phyloP scores from a whole-genome alignment of 805 yeast genomes.

The Metschnikowia continentalis region DNA sequence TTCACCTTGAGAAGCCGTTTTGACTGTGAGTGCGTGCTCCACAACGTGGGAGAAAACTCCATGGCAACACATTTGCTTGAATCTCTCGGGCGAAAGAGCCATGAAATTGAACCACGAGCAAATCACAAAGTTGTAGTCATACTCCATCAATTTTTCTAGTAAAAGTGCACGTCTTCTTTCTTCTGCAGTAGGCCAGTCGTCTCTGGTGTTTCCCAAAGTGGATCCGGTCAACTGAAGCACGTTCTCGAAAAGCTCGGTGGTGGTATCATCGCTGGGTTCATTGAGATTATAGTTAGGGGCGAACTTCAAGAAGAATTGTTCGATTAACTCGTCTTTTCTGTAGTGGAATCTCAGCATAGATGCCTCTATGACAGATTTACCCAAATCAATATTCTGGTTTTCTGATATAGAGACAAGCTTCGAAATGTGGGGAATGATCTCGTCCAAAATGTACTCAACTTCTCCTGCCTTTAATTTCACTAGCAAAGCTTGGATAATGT shows the following conservation, averaged over 20 bases:
- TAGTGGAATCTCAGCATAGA: conserved; percentile 56
- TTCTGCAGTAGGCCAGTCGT: conserved; percentile 90
- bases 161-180: conserved; percentile 78
- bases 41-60: conserved; percentile 90
- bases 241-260: conserved; percentile 60
- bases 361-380: conserved; percentile 61
- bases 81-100: conserved; percentile 54
- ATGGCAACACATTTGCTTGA: conserved; percentile 75
- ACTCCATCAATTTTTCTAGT: conserved; percentile 66
- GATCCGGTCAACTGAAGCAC: conserved; percentile 61
- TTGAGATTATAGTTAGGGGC: conserved; percentile 35
- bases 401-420: conserved; percentile 45
- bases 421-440: conserved; percentile 62
- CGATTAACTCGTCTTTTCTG: conserved; percentile 55
- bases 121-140: conserved; percentile 56
- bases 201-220: conserved; percentile 75
- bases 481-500: conserved; percentile 68
- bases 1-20: conserved; percentile 40
- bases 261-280: conserved; percentile 26
- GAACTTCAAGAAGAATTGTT: conserved; percentile 37
- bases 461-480: conserved; percentile 60
- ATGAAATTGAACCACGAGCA: conserved; percentile 59
- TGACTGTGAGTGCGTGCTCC: conserved; percentile 53
- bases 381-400: conserved; percentile 67
- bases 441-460: conserved; percentile 58